These are phyloP conservation scores for Hortiboletus flavorubellus DNA, from an alignment of 768 basidiomycete genomes.

Conservation along the genomic window DNA sequence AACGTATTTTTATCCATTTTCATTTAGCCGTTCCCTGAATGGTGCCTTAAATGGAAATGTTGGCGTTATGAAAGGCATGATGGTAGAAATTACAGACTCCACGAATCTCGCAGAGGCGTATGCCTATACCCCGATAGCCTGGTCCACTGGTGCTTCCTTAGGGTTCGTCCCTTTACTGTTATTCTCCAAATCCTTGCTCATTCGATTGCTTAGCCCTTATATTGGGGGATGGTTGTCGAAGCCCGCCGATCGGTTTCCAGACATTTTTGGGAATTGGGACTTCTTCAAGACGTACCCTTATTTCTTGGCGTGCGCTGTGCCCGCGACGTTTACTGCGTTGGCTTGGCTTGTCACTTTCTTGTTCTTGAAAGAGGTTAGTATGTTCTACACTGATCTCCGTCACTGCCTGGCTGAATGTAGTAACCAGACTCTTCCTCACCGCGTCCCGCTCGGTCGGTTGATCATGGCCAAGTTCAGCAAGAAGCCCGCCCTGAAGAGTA, in stretches of 20 bases:
- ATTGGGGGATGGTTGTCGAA: slow-evolving; percentile 65
- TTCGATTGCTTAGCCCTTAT: slow-evolving; percentile 45
- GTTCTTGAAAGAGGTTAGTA: slow-evolving; percentile 55
- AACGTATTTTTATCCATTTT: not conserved
- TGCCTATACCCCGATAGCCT: slow-evolving; percentile 59
- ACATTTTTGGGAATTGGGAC: slow-evolving; percentile 48
- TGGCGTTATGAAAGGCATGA: slow-evolving; percentile 71
- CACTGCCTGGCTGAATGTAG: not conserved
- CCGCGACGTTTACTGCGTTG: slow-evolving; percentile 55
- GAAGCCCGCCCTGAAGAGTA: not conserved
- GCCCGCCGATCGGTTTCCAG: slow-evolving; percentile 66
- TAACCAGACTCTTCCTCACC: slow-evolving; percentile 34
- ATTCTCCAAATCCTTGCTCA: not conserved
- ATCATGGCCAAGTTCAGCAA: slow-evolving; percentile 16
- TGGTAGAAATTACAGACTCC: slow-evolving; percentile 70
- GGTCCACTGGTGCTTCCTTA: slow-evolving; percentile 42
- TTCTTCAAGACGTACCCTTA: slow-evolving; percentile 73
- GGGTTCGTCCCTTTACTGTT: slow-evolving; percentile 34
- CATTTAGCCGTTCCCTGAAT: slow-evolving; percentile 57
- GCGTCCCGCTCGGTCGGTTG: slow-evolving; percentile 27
- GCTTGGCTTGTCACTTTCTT: slow-evolving; percentile 51
- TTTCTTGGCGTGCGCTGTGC: slow-evolving; percentile 67
- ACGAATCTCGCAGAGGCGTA: slow-evolving; percentile 69
- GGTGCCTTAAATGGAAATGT: slow-evolving; percentile 72
- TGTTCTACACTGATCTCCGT: not conserved